Evolutionary conservation across 495 filamentous ascomycete species (phyloP), one percentile per base, ranked within the genome.

Genomic region (Penicillium odoratum): DNA sequence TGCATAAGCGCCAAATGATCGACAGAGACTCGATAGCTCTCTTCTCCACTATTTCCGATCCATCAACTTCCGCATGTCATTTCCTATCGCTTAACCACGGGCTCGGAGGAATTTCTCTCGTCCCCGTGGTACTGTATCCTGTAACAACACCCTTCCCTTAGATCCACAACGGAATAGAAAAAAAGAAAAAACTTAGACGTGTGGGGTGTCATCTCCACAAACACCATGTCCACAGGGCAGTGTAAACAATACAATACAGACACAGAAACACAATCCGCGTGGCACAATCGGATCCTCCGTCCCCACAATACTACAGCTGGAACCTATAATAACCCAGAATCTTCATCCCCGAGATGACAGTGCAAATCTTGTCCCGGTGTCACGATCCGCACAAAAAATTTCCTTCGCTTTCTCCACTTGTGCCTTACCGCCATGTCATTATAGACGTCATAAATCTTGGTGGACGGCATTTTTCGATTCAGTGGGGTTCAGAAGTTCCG

Each of bases 1-100:
- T 51, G 49, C 49, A 51, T 51, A 51, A 51, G 49, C 49, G 49
- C 49, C 26, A 31, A 13, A 48, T 30, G 46, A 48, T 48, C 46
- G 28, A 48, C 46, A 48, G 11, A 46, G 18, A 46, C 16, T 40
- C 15, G 38, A 40, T 16, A 40, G 10, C 38, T 40, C 38, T 4
- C 38, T 10, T 36, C 10, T 36, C 33, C 33, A 36, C 33, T 13
- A 11, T 36, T 9, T 9, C 33, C 3, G 33, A 36, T 36, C 33
- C 13, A 36, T 36, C 33, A 11, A 9, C 11, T 33, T 13, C 33
- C 33, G 33, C 33, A 36, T 13, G 10, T 13, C 33, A 13, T 36
- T 36, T 36, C 33, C 33, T 10, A 10, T 21, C 21, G 21, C 21
- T 21, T 21, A 21, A 21, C 33, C 33, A 36, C 33, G 33, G 33